Percentiles rank a stretch among this genome's conserved stretches.
Evolutionary conservation across 2,329 filamentous ascomycete genomes (phyloP).

Genomic region (Calonectria pteridis): DNA sequence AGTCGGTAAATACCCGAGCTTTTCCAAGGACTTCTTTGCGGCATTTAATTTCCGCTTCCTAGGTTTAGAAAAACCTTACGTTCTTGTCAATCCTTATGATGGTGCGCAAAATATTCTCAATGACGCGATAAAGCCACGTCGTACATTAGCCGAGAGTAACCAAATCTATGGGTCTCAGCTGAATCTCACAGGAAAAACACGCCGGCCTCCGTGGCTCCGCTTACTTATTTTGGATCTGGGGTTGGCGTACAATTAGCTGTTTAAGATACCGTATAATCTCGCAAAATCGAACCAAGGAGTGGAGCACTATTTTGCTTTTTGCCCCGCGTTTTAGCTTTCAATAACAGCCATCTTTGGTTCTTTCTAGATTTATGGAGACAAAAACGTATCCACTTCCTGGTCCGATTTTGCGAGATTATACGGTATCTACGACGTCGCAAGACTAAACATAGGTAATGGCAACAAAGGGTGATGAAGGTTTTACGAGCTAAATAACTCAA

Average conservation of each 20-base stretch:
- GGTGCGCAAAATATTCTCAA: background rate
- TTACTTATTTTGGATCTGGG: too few species aligned
- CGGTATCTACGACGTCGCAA: background rate
- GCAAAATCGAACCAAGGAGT: too few species aligned
- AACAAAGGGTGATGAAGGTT: background rate
- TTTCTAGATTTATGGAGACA: too few species aligned
- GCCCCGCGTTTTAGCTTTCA: too few species aligned
- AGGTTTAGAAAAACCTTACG: background rate
- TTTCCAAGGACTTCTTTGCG: background rate
- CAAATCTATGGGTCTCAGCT: too few species aligned
- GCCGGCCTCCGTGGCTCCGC: too few species aligned
- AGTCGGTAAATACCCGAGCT: background rate
- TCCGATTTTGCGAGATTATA: too few species aligned
- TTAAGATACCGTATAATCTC: too few species aligned
- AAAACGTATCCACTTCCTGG: too few species aligned
- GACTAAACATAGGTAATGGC: background rate
- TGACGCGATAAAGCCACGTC: background rate
- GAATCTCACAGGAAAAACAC: too few species aligned
- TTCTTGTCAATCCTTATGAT: background rate
- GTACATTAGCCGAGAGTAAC: background rate
- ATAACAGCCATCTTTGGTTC: too few species aligned
- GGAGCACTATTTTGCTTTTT: too few species aligned
- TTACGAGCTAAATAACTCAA: background rate
- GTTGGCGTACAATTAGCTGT: background rate
- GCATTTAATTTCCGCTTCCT: background rate